Percentiles rank a stretch among this genome's conserved stretches.
Evolutionary conservation across 352 stramenopile genomes (phyloP).

Genomic region (Globisporangium takayamanum): DNA sequence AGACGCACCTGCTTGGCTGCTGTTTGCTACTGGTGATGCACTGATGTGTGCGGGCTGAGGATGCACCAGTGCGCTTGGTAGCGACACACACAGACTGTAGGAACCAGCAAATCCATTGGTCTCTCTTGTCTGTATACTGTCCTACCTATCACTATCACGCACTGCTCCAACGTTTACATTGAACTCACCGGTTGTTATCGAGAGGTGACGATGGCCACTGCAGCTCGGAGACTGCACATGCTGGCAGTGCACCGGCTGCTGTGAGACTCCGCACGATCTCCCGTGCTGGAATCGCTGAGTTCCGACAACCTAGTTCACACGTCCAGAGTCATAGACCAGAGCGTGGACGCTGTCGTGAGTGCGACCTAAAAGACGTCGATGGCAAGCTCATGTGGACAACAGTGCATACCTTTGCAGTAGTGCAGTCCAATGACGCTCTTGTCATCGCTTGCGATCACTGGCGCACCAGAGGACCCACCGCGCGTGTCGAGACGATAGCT

Average conservation of each 20-base stretch:
- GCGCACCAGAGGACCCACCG: conserved; percentile 44
- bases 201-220: conserved; percentile 1
- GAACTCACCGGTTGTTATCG: background rate
- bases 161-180: too few relatives aligned
- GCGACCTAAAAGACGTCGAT: too few relatives aligned
- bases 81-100: background rate
- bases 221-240: conserved; percentile 15
- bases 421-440: conserved; percentile 39
- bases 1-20: background rate
- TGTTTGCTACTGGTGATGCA: too few relatives aligned
- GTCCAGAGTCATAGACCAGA: background rate
- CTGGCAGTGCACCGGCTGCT: conserved; percentile 12
- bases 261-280: conserved; percentile 27
- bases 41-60: too few relatives aligned
- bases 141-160: background rate
- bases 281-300: conserved; percentile 28
- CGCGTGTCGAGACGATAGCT: conserved; percentile 39
- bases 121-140: background rate
- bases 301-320: conserved; percentile 19
- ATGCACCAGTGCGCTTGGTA: background rate
- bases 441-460: conserved; percentile 34
- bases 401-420: conserved; percentile 30
- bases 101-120: background rate
- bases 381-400: too few relatives aligned
- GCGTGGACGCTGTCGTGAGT: background rate